A percentile compares a stretch with the other conserved stretches of the same genome.
Evolutionary conservation across 768 basidiomycete species (phyloP).

Genomic region (Trametes coccinea): DNA sequence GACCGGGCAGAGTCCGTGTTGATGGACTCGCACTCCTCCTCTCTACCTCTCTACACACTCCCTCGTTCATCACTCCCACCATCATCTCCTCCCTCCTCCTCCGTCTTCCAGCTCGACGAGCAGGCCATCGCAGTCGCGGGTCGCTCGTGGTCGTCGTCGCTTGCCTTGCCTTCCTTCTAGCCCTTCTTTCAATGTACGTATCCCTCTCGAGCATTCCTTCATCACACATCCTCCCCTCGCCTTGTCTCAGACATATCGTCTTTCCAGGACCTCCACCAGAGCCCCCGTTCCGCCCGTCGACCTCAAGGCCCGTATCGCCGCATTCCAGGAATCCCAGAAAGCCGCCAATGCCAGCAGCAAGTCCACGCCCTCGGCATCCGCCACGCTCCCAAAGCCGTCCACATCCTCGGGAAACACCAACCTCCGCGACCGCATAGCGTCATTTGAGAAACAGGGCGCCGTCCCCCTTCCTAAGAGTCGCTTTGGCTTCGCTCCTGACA

Average conservation of each 20-base stretch:
- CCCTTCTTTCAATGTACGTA: constrained; percentile 28
- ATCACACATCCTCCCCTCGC: background rate
- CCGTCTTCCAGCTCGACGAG: constrained; percentile 24
- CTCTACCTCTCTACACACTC: background rate
- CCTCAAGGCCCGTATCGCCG: constrained; percentile 83
- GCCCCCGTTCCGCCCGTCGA: constrained; percentile 41
- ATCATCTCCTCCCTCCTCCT: constrained; percentile 18
- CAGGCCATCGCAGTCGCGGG: constrained; percentile 35
- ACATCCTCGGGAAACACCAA: constrained; percentile 10
- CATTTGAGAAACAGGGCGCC: constrained; percentile 77
- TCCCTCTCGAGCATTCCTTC: constrained; percentile 10
- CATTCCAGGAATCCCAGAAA: constrained; percentile 61
- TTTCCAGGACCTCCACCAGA: constrained; percentile 29
- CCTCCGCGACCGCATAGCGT: constrained; percentile 72
- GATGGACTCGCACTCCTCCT: constrained; percentile 2
- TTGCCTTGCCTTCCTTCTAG: constrained; percentile 18
- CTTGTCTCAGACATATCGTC: constrained; percentile 4
- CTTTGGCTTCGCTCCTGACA: constrained; percentile 68
- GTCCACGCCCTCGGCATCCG: constrained; percentile 25
- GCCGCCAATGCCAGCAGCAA: constrained; percentile 20
- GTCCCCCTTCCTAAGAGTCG: constrained; percentile 74
- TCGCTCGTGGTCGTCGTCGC: constrained; percentile 34
- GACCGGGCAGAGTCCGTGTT: background rate
- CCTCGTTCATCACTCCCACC: constrained; percentile 24
- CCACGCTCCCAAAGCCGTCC: constrained; percentile 13